A percentile compares a stretch with the other conserved stretches of the same genome.
Conservation (phyloP, 371 early-diverging fungal genomes). For the Apophysomyces elegans region DNA sequence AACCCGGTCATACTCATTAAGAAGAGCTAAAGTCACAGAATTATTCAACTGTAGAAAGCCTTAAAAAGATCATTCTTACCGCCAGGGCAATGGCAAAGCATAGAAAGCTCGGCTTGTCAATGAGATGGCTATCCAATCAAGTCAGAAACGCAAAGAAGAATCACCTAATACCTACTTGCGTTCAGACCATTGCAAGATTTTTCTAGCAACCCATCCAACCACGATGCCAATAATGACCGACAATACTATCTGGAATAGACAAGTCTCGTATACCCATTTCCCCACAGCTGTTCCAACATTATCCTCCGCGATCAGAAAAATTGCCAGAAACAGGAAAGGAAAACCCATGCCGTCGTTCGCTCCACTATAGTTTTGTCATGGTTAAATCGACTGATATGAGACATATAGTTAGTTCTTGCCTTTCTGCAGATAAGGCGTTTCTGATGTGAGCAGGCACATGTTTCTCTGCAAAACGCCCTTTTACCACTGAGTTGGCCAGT, state of each 20-base stretch:
- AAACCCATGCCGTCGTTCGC: slow-evolving; percentile 89
- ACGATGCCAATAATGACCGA: slow-evolving; percentile 80
- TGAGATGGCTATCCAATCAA: slow-evolving; percentile 59
- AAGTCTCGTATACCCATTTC: slow-evolving; percentile 77
- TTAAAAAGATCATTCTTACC: slow-evolving; percentile 38
- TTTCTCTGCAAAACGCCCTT: slow-evolving; percentile 96
- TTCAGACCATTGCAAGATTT: slow-evolving; percentile 77
- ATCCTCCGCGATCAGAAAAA: slow-evolving; percentile 71
- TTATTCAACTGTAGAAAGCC: neutral
- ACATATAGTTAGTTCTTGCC: slow-evolving; percentile 26
- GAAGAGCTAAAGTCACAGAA: slow-evolving; percentile 53
- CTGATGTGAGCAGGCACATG: slow-evolving; percentile 91
- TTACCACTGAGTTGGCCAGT: slow-evolving; percentile 92
- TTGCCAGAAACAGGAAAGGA: slow-evolving; percentile 85
- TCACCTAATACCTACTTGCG: slow-evolving; percentile 45
- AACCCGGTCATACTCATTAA: slow-evolving; percentile 80
- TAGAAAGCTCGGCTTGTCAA: slow-evolving; percentile 93
- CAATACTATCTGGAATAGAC: slow-evolving; percentile 79
- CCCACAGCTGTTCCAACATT: slow-evolving; percentile 68
- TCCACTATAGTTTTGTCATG: slow-evolving; percentile 48
- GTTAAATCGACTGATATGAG: neutral
- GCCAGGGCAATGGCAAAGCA: slow-evolving; percentile 90
- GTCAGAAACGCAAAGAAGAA: slow-evolving; percentile 2
- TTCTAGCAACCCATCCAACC: slow-evolving; percentile 79
- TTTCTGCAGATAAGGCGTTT: slow-evolving; percentile 89